Base-by-base conservation (phyloP, 2,329 filamentous ascomycete genomes). In the Clonostachys solani region DNA sequence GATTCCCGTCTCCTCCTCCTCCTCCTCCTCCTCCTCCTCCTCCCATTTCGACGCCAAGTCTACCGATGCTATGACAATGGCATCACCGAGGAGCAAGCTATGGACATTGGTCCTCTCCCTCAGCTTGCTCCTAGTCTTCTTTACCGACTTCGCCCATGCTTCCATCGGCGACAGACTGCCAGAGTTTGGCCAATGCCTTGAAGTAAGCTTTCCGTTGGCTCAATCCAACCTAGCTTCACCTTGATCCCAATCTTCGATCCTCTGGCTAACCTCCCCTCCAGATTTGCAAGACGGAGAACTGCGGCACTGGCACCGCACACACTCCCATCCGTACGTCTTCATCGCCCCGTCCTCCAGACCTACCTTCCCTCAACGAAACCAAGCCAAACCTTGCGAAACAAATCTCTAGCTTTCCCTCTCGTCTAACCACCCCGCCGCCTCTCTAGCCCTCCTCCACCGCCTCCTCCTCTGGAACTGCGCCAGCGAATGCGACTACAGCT, bases 401-500 rank as follows among this genome's bases (percentile, higher is more conserved):
- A n/a, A 18, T 45, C 50, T 43, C 41, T 40, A 46, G 40, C 19
- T 36, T 36, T 16, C 41, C 44, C 45, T 41, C 37, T 15, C 13
- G 34, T 23, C 23, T 40, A 47, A n/a, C 15, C 13, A n/a, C 17
- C 15, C 15, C 36, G 34, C 10, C n/a, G 36, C 15, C 15, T 18
- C 17, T 43, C 36, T 62, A 96, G 91, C 94, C 52, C 65, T 96
- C 57, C 82, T 88, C 68, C 91, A 86, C 64, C 89, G 89, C 52
- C 77, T 97, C 56, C 84, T 97, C 61, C 73, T 96, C 65, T 99
- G 94, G 94, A 84, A 83, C 64, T 99, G 94, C 72, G 81, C 87
- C 51, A 78, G 87, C 62, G 92, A 99, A 79, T 99, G 94, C 82
- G 92, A 99, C 75, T 95, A 99, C 74, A 86, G 89, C 51, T 99